Evolutionary conservation across 2,329 filamentous ascomycete genomes (phyloP).

Genomic region (Colletotrichum incanum): DNA sequence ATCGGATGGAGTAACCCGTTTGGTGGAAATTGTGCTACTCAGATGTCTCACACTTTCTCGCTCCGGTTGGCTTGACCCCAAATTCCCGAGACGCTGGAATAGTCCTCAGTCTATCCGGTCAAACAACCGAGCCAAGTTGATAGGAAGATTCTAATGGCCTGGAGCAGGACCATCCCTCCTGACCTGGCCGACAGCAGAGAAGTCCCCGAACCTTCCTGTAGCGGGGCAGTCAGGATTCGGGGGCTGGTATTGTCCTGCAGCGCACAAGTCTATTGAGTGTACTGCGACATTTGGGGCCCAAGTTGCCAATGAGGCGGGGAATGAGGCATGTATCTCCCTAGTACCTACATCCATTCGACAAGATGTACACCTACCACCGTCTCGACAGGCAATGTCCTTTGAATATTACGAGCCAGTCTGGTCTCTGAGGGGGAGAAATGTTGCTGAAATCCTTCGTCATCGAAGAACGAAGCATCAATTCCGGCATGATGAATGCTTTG

Average conservation of each 20-base stretch:
- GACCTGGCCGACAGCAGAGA: background rate
- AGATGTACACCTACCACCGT: constrained; percentile 17
- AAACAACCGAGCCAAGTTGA: background rate
- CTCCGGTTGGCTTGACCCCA: constrained; percentile 18
- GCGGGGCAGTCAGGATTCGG: background rate
- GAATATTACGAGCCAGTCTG: constrained; percentile 10
- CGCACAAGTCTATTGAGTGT: constrained; percentile 21
- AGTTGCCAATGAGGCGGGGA: constrained; percentile 32
- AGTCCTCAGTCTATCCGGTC: background rate
- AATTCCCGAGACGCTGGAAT: constrained; percentile 4
- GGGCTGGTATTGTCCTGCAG: constrained; percentile 31
- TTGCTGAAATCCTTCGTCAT: constrained; percentile 2
- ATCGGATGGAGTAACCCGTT: constrained; percentile 36
- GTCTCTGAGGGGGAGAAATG: background rate
- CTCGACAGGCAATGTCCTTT: constrained; percentile 6
- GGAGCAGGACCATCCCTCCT: background rate
- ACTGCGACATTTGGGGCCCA: constrained; percentile 25
- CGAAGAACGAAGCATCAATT: background rate
- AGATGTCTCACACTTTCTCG: constrained; percentile 28
- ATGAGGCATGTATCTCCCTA: constrained; percentile 26
- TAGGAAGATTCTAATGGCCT: background rate
- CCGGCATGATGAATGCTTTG: background rate
- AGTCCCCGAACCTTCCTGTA: background rate
- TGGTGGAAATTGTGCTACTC: constrained; percentile 13
- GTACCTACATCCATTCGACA: constrained; percentile 31